Evolutionary conservation across 2,329 filamentous ascomycete genomes (phyloP).

Genomic region (Neofusicoccum ribis): DNA sequence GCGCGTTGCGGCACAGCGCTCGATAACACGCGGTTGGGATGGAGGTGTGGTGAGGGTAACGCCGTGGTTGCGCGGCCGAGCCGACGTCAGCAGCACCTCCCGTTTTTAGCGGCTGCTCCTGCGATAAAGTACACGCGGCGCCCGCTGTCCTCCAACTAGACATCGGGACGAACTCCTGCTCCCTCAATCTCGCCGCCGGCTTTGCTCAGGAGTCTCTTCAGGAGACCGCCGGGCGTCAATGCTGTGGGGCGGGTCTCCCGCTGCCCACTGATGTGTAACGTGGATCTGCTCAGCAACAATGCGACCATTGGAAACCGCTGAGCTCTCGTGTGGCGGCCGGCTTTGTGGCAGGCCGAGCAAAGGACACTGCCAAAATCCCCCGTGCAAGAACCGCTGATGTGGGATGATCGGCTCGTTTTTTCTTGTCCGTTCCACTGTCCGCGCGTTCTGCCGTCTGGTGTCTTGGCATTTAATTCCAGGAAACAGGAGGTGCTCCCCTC

Average conservation of each 20-base stretch:
- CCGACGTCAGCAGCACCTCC: background rate
- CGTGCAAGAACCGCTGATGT: too few relatives aligned
- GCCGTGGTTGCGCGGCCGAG: background rate
- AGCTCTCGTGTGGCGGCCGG: background rate
- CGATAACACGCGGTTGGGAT: background rate
- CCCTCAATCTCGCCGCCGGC: background rate
- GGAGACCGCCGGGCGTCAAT: background rate
- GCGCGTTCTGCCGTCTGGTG: background rate
- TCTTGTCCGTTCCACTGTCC: background rate
- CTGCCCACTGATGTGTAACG: background rate
- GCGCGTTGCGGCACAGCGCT: background rate
- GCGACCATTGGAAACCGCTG: too few relatives aligned
- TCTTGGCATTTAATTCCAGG: background rate
- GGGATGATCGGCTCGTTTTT: background rate
- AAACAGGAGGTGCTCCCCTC: too few relatives aligned
- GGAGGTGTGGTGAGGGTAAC: background rate
- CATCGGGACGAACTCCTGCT: background rate
- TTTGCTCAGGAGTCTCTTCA: background rate
- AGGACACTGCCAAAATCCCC: too few relatives aligned
- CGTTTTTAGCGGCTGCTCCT: background rate
- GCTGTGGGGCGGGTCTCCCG: background rate
- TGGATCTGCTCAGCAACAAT: background rate
- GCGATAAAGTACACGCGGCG: background rate
- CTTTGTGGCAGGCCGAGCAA: too few relatives aligned
- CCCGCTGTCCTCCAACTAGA: background rate